Base-by-base conservation (phyloP, 2,329 filamentous ascomycete species). In the Fusarium tanahbumbuense region DNA sequence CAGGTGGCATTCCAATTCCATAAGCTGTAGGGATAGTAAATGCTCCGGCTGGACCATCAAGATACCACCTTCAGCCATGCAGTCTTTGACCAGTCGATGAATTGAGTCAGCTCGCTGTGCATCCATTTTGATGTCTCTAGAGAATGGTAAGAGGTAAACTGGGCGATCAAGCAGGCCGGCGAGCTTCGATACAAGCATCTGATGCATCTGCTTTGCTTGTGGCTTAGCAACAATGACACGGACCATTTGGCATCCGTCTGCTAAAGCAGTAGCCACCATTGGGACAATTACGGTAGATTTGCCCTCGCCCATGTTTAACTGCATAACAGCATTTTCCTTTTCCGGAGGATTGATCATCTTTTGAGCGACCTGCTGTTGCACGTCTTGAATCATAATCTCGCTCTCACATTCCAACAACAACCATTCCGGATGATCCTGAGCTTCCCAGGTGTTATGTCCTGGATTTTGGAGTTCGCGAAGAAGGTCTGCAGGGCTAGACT, bases 261-360 rank as follows among this genome's bases (percentile, higher is more conserved):
- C 86, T 0, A 91, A 75, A 0, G 81, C 77, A 0, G 85, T 78
- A 0, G 87, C 86, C 0, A 91, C 85, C 47, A 91, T 89, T 0
- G 90, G 91, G 0, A 91, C 83, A 50, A 94, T 92, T 3, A 92
- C 87, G 0, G 90, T 91, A 0, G 88, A 89, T 66, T 92, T 92
- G 0, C 90, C 91, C 72, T 91, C 86, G 0, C 91, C 91, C 90
- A 92, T 93, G 68, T 91, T 91, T 6, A 93, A 77, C 71, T 92
- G 89, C 81, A 92, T 85, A 0, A 89, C 84, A 0, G 83, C 76
- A 3, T 47, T 56, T 7, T 22, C 6, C 67, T 89, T 91, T 0
- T 74, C 34, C 73, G 0, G 74, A 68, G 0, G 84, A 83, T 0
- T 73, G 5, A 83, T 84, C 86, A 93, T 92, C 16, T 83, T 73